Evolutionary conservation across 495 filamentous ascomycete species (phyloP).

Genomic region (Talaromyces wortmannii): DNA sequence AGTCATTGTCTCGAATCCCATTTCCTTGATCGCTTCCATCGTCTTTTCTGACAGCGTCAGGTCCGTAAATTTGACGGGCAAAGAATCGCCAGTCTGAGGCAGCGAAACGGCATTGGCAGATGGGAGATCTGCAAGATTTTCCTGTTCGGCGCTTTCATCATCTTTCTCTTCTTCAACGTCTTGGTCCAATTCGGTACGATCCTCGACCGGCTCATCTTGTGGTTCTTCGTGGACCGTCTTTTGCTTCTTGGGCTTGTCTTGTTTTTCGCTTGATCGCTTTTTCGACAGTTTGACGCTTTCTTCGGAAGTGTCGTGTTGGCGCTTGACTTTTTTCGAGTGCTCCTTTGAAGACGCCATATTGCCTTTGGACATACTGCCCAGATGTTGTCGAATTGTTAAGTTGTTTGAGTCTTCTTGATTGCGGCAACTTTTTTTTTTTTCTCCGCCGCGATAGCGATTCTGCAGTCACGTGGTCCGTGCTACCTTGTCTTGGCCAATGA

Average conservation of each 20-base stretch:
- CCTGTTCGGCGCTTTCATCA: background rate
- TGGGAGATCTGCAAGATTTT: conserved; percentile 38
- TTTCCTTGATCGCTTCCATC: conserved; percentile 78
- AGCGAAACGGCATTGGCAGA: conserved; percentile 44
- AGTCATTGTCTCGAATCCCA: conserved; percentile 94
- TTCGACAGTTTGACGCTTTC: background rate
- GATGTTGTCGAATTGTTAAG: background rate
- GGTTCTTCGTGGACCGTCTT: conserved; percentile 2
- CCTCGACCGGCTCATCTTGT: background rate
- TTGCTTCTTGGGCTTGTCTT: conserved; percentile 3
- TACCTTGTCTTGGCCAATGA: background rate
- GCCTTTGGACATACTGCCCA: background rate
- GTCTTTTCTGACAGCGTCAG: conserved; percentile 83
- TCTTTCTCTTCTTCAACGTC: background rate
- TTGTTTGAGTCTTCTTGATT: no score
- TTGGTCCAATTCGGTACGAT: background rate
- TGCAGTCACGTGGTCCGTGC: background rate
- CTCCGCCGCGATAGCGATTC: background rate
- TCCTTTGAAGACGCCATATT: conserved; percentile 3
- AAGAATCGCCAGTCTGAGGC: conserved; percentile 39
- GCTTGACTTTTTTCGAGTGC: conserved; percentile 2
- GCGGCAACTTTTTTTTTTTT: background rate
- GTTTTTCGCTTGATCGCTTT: background rate
- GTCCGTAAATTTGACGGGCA: conserved; percentile 62
- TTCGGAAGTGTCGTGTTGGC: background rate